Evolutionary conservation across 1,139 yeast species (phyloP).

Genomic region (Suhomyces bribrorum): DNA sequence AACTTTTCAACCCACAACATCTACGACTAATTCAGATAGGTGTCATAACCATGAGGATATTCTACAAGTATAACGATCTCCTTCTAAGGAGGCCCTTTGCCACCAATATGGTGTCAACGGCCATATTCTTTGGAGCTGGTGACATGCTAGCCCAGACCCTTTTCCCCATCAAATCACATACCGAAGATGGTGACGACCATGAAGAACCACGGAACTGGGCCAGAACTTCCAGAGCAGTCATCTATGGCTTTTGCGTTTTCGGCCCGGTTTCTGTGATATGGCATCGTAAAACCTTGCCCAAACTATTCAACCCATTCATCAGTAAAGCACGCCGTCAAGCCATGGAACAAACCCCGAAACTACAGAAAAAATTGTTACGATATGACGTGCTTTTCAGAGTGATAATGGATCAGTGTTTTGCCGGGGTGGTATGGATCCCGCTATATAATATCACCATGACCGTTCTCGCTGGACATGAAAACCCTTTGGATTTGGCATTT

Average conservation of each 20-base stretch:
- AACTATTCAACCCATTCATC: slow-evolving; percentile 45
- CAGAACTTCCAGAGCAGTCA: slow-evolving; percentile 64
- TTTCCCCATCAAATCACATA: slow-evolving; percentile 40
- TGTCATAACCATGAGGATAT: slow-evolving; percentile 20
- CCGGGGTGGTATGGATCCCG: slow-evolving; percentile 45
- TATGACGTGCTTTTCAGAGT: slow-evolving; percentile 41
- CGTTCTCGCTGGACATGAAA: slow-evolving; percentile 37
- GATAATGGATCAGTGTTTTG: slow-evolving; percentile 37
- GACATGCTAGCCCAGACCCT: slow-evolving; percentile 69
- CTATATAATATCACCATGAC: slow-evolving; percentile 46
- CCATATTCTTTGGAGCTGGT: slow-evolving; percentile 70
- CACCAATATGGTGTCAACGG: slow-evolving; percentile 58
- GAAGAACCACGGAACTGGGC: slow-evolving; percentile 28
- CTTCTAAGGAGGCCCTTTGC: slow-evolving; percentile 51
- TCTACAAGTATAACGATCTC: slow-evolving; percentile 42
- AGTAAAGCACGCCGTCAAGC: slow-evolving; percentile 15
- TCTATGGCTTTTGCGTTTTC: slow-evolving; percentile 76
- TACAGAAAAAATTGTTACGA: slow-evolving; percentile 20
- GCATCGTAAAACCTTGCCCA: slow-evolving; percentile 60
- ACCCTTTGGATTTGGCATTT: slow-evolving; percentile 35
- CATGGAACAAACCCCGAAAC: slow-evolving; percentile 17
- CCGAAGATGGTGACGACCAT: slow-evolving; percentile 19
- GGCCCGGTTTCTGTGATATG: slow-evolving; percentile 75
- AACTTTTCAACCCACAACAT: not conserved
- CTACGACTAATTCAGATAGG: not conserved